phyloP scores from a whole-genome alignment of 176 grass and related monocot genomes.

The Oryza brachyantha region DNA sequence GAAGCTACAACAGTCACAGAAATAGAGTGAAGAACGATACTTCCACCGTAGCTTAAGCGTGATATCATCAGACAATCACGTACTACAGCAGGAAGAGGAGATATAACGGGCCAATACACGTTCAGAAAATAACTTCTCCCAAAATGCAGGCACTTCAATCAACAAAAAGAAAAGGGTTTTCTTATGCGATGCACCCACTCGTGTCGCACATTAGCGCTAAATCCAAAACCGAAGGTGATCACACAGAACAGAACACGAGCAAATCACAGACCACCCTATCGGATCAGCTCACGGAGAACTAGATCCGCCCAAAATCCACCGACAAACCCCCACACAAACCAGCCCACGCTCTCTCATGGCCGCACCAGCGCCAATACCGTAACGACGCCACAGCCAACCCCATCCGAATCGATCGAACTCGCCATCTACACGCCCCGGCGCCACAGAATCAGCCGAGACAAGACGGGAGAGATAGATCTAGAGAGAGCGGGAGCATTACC shows the following conservation, averaged over 20 bases:
- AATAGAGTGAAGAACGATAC: background rate
- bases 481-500: constrained; percentile 19
- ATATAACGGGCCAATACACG: background rate
- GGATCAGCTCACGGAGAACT: constrained; percentile 6
- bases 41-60: background rate
- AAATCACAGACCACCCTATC: background rate
- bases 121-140: background rate
- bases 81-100: background rate
- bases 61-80: background rate
- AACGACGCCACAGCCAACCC: background rate
- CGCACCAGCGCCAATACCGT: background rate
- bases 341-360: background rate
- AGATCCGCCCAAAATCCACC: constrained; percentile 28
- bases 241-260: background rate
- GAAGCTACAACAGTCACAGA: background rate
- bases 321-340: background rate
- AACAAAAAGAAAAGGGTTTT: background rate
- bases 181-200: background rate
- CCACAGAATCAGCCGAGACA: background rate
- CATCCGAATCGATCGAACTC: background rate
- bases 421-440: background rate
- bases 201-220: background rate
- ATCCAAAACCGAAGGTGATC: background rate
- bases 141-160: background rate
- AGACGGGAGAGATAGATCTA: constrained; percentile 21